phyloP scores from a whole-genome alignment of 768 basidiomycete genomes.

The Suillus cothurnatus region DNA sequence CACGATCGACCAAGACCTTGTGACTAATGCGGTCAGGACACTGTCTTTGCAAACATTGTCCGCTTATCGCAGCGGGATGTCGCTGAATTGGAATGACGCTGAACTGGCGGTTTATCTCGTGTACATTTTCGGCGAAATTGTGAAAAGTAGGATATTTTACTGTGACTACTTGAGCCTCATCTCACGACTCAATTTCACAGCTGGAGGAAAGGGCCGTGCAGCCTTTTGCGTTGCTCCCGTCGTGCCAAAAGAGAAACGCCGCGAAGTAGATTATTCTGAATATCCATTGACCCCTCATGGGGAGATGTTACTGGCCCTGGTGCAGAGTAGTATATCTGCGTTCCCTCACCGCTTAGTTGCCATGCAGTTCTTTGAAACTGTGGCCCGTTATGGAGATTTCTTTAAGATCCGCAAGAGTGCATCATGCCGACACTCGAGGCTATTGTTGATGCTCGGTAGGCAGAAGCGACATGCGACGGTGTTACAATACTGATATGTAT shows the following conservation, averaged over 20 bases:
- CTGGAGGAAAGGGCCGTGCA: constrained; percentile 76
- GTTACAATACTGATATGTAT: constrained; percentile 10
- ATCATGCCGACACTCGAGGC: constrained; percentile 87
- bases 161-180: not conserved
- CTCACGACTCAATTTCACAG: constrained; percentile 35
- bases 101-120: constrained; percentile 94
- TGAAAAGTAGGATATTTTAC: constrained; percentile 59
- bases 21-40: constrained; percentile 72
- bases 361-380: constrained; percentile 92
- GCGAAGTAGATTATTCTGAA: constrained; percentile 68
- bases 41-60: constrained; percentile 77
- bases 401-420: constrained; percentile 91
- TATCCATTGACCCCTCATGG: constrained; percentile 90
- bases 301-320: constrained; percentile 82
- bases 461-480: constrained; percentile 7
- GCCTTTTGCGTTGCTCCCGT: constrained; percentile 83
- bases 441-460: constrained; percentile 82
- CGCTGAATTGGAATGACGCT: constrained; percentile 87
- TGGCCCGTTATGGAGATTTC: constrained; percentile 92
- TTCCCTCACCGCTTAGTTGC: constrained; percentile 85
- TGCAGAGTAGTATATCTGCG: constrained; percentile 78
- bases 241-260: constrained; percentile 68
- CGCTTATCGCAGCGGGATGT: constrained; percentile 57
- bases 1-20: constrained; percentile 82
- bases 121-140: constrained; percentile 92